phyloP scores from a whole-genome alignment of 768 basidiomycete species.

The Astraeus odoratus region DNA sequence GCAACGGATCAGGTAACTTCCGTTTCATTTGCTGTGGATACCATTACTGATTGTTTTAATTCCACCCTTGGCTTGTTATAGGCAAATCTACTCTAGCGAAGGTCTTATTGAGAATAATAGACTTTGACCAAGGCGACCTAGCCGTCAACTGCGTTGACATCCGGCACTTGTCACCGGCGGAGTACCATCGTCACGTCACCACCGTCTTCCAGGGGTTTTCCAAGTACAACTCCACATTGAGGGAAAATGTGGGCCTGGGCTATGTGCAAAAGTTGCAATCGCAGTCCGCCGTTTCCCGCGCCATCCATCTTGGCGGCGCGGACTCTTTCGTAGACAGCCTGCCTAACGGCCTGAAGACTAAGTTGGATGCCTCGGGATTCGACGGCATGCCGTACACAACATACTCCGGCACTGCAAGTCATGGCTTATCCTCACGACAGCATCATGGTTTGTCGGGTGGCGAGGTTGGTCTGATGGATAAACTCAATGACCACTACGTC shows the following conservation, averaged over 20 bases:
- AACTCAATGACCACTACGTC: slow-evolving; percentile 8
- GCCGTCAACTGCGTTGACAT: slow-evolving; percentile 66
- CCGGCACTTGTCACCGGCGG: slow-evolving; percentile 54
- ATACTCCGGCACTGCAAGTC: slow-evolving; percentile 22
- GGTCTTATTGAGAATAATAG: slow-evolving; percentile 69
- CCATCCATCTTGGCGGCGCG: slow-evolving; percentile 69
- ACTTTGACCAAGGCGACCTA: slow-evolving; percentile 65
- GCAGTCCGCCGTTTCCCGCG: slow-evolving; percentile 49
- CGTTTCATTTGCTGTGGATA: slow-evolving; percentile 7
- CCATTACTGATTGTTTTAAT: slow-evolving; percentile 8
- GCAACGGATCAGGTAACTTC: slow-evolving; percentile 69
- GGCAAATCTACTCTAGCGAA: slow-evolving; percentile 87
- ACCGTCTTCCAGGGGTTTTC: slow-evolving; percentile 85
- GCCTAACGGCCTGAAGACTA: slow-evolving; percentile 68
- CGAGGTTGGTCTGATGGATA: slow-evolving; percentile 47
- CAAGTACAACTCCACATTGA: slow-evolving; percentile 67
- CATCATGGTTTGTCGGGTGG: slow-evolving; percentile 77
- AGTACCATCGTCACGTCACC: slow-evolving; percentile 70
- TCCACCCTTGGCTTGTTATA: slow-evolving; percentile 20
- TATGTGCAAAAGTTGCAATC: slow-evolving; percentile 57
- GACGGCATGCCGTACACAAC: slow-evolving; percentile 35
- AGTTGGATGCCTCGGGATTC: slow-evolving; percentile 56
- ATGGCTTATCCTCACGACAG: slow-evolving; percentile 28
- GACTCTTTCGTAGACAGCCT: slow-evolving; percentile 56
- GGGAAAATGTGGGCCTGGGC: slow-evolving; percentile 85